Conservation (phyloP, 1,284 basidiomycete genomes). For the Rhodofomes roseus region DNA sequence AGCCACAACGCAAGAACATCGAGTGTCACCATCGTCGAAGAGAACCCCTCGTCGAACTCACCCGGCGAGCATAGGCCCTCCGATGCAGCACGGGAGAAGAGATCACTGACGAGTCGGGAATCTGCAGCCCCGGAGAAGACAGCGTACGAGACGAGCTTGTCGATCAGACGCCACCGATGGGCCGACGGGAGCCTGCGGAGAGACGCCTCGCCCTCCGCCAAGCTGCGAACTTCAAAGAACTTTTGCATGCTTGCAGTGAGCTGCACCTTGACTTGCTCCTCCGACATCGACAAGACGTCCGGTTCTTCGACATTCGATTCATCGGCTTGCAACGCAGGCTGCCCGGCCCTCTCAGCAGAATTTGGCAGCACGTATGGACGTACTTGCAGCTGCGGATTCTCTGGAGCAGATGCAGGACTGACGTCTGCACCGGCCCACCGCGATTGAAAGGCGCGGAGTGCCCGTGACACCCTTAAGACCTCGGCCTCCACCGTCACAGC, state of each 20-base stretch:
- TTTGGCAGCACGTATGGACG: too few relatives aligned
- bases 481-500: too few relatives aligned
- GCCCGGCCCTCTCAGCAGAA: too few relatives aligned
- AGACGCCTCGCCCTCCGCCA: slow-evolving; percentile 85
- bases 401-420: too few relatives aligned
- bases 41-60: slow-evolving; percentile 61
- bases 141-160: slow-evolving; percentile 67
- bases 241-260: slow-evolving; percentile 79
- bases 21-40: slow-evolving; percentile 64
- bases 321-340: too few relatives aligned
- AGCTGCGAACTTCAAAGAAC: slow-evolving; percentile 70
- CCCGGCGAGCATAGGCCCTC: slow-evolving; percentile 54
- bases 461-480: too few relatives aligned
- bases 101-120: slow-evolving; percentile 70
- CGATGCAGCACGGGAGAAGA: slow-evolving; percentile 55
- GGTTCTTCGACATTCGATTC: not conserved
- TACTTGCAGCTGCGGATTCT: too few relatives aligned
- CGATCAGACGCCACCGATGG: slow-evolving; percentile 65
- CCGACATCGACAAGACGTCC: slow-evolving; percentile 50
- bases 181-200: slow-evolving; percentile 66
- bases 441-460: too few relatives aligned
- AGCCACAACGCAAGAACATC: slow-evolving; percentile 88
- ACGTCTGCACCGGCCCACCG: too few relatives aligned
- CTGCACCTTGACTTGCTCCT: slow-evolving; percentile 72
- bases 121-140: slow-evolving; percentile 82